Evolutionary conservation across 805 yeast genomes (phyloP).

Genomic region (Nakazawaea populi): DNA sequence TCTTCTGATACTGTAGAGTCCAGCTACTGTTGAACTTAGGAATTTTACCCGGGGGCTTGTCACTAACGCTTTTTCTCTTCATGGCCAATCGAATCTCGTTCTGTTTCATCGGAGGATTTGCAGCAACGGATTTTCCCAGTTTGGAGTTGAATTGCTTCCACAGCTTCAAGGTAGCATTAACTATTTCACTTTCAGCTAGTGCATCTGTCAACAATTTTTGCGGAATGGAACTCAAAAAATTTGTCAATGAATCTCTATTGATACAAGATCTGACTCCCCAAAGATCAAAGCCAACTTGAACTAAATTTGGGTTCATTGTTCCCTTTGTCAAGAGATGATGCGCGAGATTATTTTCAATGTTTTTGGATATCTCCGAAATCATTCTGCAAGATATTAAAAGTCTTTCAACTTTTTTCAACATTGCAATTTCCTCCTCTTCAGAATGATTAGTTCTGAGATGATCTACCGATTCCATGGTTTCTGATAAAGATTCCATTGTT

Average conservation of each 20-base stretch:
- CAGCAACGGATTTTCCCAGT: background rate
- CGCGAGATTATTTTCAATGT: background rate
- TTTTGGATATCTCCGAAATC: slow-evolving; percentile 9
- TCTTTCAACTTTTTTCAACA: slow-evolving; percentile 1
- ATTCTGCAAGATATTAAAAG: slow-evolving; percentile 10
- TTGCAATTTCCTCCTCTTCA: background rate
- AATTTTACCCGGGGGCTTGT: too few species aligned
- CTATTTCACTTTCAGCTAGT: background rate
- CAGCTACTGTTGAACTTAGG: too few species aligned
- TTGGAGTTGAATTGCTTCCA: background rate
- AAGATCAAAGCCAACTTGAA: background rate
- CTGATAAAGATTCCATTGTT: background rate
- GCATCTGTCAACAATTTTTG: background rate
- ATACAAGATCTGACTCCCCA: background rate
- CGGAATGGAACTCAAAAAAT: background rate
- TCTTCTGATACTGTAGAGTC: too few species aligned
- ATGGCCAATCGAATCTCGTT: too few species aligned
- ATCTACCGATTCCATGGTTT: background rate
- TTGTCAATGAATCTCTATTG: background rate
- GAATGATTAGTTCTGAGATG: background rate
- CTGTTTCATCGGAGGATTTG: background rate
- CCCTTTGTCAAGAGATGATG: background rate
- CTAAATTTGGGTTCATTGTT: background rate
- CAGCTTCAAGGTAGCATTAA: background rate
- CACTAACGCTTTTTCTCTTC: too few species aligned